Base-by-base conservation (phyloP, 2,329 filamentous ascomycete genomes). In the Didymella pinodella region DNA sequence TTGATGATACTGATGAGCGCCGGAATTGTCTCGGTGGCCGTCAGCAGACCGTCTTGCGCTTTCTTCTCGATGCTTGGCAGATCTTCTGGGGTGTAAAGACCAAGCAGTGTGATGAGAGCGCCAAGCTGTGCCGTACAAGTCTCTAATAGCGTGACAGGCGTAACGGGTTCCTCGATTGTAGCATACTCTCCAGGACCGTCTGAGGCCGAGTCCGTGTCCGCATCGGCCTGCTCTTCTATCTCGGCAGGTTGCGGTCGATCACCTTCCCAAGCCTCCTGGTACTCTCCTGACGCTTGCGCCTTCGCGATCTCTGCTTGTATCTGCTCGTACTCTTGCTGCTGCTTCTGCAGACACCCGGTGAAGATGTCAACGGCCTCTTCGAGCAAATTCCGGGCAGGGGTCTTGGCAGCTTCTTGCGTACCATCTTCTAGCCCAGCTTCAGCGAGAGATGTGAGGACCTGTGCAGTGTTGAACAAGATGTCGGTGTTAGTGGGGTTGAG, bases 401-500 rank as follows among this genome's bases (percentile, higher is more conserved):
- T 70, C 43, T 81, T 77, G 2, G 72, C 74, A 7, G 56, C 53
- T 40, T 66, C 64, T 16, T 71, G 67, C 6, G 82, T 81, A 41
- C 81, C 82, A n/a, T 81, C 80, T 48, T 87, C 84, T 0, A 83
- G 79, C 7, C 85, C 72, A 2, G 79, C 79, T 77, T 92, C 89
- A 1, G 86, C 88, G 36, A 91, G 79, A 62, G 84, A 86, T 0
- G 86, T 88, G 36, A 91, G 79, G 3, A 90, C 86, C 74, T 91
- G 89, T 1, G 85, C 87, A 6, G 86, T 88, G 70, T 92, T 92
- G 79, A 91, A 92, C 8, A 90, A 78, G 5, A 86, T 82, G 74
- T 92, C 88, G 1, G 87, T 80, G 70, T 90, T 90, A 40, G 86
- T 82, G 48, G 84, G 81, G 22, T 88, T 83, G 29, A 91, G 73